Base-by-base conservation (phyloP, 768 basidiomycete genomes). In the Pisolithus albus region DNA sequence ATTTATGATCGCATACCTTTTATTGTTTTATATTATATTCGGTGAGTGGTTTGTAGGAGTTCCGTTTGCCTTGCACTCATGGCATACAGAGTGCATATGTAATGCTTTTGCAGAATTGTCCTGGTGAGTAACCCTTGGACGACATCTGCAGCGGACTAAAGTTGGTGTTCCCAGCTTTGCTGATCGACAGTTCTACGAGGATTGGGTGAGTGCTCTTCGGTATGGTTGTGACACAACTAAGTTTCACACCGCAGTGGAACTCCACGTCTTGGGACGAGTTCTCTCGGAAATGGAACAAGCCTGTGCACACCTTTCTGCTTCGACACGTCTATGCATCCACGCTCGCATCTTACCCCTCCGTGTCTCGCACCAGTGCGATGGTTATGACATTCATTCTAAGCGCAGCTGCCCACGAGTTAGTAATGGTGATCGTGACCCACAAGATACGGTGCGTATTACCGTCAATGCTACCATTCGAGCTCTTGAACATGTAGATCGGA, bases 241-340 rank as follows among this genome's bases (percentile, higher is more conserved):
- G 47, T 19, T 11, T 47, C 26, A 36, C 55, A 26, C 52, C 36
- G n/a, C 73, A 82, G 88, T 97, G 95, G 95, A 98, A 98, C 69
- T 92, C 92, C 6, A 92, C 87, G 0, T 90, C 92, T 2, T 93
- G 88, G 89, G 95, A 97, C 59, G 92, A 97, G 67, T 97, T 95
- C 66, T 89, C 94, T 4, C 84, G 96, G 41, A 94, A 95, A 72
- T 98, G 96, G 95, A 98, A 98, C 72, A 92, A 90, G 57, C 95
- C 95, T 10, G 95, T 97, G 30, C 86, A 98, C 58, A 77, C 78
- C n/a, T 91, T 91, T 78, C 80, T 99, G 37, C 78, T 98, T 16
- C 83, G 92, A 10, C 96, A 99, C 64, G 93, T 99, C 30, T 99
- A 99, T 60, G 86, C 92, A 3, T 87, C 92, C 9, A 82, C 90